Evolutionary conservation across 1,139 yeast genomes (phyloP), one percentile per base, ranked within the genome.

Genomic region (Magnusiomyces suaveolens): DNA sequence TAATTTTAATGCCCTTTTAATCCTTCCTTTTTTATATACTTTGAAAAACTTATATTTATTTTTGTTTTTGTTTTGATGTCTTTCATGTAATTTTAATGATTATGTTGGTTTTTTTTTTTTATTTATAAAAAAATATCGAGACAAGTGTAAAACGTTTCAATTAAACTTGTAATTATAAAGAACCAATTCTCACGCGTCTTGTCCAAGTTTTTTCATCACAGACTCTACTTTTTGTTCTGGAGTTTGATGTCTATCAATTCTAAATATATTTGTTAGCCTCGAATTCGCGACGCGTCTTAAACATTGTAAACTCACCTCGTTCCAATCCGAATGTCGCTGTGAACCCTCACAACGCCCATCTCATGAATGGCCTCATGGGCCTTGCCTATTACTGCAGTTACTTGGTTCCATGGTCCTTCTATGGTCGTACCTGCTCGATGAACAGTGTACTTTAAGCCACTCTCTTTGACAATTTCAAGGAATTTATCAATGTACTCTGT

Each of bases 351-450:
- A 18, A 86, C 80, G 1, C 94, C 95, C 62, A 75, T 69, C 3
- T 72, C 72, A 64, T 88, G 96, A 51, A 87, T 77, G 51, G 74
- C 72, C 63, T 83, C 82, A 64, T 88, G 96, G 63, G 87, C 72
- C 61, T 80, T 77, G n/a, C 96, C 96, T 62, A 88, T 84, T 54
- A 86, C 71, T 33, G 75, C 79, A 80, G 83, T 84, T 1, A 88
- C 96, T 55, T 84, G 87, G 64, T 82, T 81, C 96, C 96, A 88
- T n/a, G 89, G 89, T 0, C 96, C 96, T 63, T 85, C 86, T 63
- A 87, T 84, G 3, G 96, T 87, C 8, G 96, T 87, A 3, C 96
- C 96, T 1, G 96, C 96, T 60, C 92, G 83, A 69, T 88, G 96
- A 60, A 88, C 72, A 0, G 87, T 81, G 56, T 84, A 81, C 53